A percentile compares a stretch with the other conserved stretches of the same genome.
These are phyloP conservation scores for Verbascum thapsus DNA, from an alignment of 257 asterid genomes.

Conservation along the genomic window DNA sequence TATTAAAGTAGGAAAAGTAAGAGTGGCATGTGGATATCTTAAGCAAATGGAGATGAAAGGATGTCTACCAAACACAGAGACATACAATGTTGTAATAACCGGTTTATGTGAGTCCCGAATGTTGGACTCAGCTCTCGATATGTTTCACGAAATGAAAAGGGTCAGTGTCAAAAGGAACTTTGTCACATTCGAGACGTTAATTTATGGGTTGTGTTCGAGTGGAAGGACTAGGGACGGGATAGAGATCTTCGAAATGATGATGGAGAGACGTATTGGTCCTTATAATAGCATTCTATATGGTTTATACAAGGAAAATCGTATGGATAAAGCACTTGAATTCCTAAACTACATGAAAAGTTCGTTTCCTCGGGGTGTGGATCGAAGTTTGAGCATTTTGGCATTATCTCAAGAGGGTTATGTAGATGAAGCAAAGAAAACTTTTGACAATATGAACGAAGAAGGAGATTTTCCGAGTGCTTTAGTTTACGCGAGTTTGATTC, in stretches of 20 bases:
- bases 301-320: slow-evolving; percentile 52
- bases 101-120: slow-evolving; percentile 62
- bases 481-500: slow-evolving; percentile 55
- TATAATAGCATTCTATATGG: slow-evolving; percentile 80
- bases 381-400: slow-evolving; percentile 45
- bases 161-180: slow-evolving; percentile 58
- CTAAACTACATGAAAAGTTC: slow-evolving; percentile 48
- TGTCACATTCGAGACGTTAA: slow-evolving; percentile 57
- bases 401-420: slow-evolving; percentile 40
- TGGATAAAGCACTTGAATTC: slow-evolving; percentile 56
- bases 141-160: slow-evolving; percentile 83
- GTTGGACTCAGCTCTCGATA: slow-evolving; percentile 72
- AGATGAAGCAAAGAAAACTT: slow-evolving; percentile 50
- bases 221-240: slow-evolving; percentile 64
- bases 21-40: slow-evolving; percentile 48
- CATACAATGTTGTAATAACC: slow-evolving; percentile 67
- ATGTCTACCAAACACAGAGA: slow-evolving; percentile 66
- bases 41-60: slow-evolving; percentile 91
- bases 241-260: slow-evolving; percentile 66
- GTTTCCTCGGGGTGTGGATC: slow-evolving; percentile 67
- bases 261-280: slow-evolving; percentile 46
- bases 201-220: slow-evolving; percentile 61
- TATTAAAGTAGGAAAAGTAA: slow-evolving; percentile 62
- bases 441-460: slow-evolving; percentile 52
- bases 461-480: slow-evolving; percentile 65